Percentiles rank a stretch among this genome's conserved stretches.
These are phyloP conservation scores for Fraxinus ornus DNA, from an alignment of 305 asterid species.

Conservation along the genomic window DNA sequence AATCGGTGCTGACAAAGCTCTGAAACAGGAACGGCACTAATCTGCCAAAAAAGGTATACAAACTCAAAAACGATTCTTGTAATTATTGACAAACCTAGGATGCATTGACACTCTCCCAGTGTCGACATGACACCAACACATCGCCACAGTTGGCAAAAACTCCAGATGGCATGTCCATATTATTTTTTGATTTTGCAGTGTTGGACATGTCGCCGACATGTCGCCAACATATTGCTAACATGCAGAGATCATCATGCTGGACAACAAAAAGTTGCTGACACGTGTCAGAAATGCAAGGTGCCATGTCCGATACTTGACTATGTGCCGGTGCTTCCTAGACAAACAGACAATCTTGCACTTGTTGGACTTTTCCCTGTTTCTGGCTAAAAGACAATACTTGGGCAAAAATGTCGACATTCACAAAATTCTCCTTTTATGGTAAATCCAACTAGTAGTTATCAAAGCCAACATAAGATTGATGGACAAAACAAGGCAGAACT, in stretches of 20 bases:
- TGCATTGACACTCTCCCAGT: background rate
- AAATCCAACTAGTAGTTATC: background rate
- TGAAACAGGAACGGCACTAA: constrained; percentile 70
- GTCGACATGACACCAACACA: background rate
- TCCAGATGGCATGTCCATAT: background rate
- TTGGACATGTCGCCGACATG: background rate
- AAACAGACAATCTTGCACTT: background rate
- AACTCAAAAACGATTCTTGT: background rate
- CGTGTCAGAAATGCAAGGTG: background rate
- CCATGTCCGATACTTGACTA: background rate
- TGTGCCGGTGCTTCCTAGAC: background rate
- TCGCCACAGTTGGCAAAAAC: background rate
- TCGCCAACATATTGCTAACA: background rate
- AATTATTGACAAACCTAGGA: constrained; percentile 4
- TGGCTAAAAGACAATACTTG: background rate
- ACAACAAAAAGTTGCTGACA: background rate
- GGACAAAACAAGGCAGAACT: background rate
- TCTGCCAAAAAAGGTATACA: constrained; percentile 40
- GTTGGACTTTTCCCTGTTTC: background rate
- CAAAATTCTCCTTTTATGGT: background rate
- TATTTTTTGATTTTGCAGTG: background rate
- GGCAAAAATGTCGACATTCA: background rate
- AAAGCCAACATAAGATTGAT: background rate
- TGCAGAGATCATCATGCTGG: background rate
- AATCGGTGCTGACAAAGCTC: constrained; percentile 63